phyloP scores from a whole-genome alignment of 2,329 filamentous ascomycete species.

The Elsinoe perseae region DNA sequence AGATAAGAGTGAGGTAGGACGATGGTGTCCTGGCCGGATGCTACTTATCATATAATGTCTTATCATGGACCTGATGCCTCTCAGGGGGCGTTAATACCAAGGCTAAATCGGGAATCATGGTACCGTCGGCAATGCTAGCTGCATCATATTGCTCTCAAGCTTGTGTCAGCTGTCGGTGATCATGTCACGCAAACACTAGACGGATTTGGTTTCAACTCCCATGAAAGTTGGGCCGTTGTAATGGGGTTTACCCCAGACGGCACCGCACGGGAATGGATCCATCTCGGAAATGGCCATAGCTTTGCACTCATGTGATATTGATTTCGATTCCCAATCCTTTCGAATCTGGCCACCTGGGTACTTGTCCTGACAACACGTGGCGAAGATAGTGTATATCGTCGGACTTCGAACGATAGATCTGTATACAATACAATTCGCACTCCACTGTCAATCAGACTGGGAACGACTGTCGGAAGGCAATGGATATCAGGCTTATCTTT shows the following conservation, averaged over 20 bases:
- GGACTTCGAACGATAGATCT: too few species aligned
- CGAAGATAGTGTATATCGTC: too few species aligned
- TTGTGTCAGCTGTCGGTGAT: constrained; percentile 1
- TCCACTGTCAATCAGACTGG: too few species aligned
- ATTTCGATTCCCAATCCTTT: not conserved
- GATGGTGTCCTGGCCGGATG: not conserved
- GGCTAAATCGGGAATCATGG: constrained; percentile 5
- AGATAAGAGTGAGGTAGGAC: not conserved
- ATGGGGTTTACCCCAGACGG: constrained; percentile 12
- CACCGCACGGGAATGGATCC: not conserved
- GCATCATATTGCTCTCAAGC: not conserved
- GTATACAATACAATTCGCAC: too few species aligned
- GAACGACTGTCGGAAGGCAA: too few species aligned
- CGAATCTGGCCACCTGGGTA: not conserved
- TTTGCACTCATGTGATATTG: not conserved
- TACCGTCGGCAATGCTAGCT: not conserved
- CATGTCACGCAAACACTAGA: not conserved
- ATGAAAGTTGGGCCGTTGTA: not conserved
- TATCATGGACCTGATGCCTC: not conserved
- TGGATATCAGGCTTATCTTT: not conserved
- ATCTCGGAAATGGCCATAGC: constrained; percentile 5
- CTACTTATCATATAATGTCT: constrained; percentile 6
- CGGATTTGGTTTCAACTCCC: constrained; percentile 8
- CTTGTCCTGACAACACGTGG: not conserved
- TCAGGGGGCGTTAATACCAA: constrained; percentile 1